These are phyloP conservation scores for Begonia fuchsioides DNA, from an alignment of 306 rosid species.

Conservation along the genomic window DNA sequence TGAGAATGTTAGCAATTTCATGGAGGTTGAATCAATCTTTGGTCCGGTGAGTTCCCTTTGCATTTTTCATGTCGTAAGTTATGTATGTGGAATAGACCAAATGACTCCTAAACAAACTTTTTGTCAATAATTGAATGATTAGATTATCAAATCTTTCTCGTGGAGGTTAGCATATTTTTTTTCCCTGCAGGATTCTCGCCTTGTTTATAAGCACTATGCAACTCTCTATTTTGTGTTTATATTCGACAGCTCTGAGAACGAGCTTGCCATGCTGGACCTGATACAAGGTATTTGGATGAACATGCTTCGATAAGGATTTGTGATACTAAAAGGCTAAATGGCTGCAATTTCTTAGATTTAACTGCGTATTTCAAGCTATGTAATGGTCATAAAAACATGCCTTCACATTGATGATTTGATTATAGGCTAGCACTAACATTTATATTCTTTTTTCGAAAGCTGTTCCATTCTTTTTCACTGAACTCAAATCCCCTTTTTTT, in stretches of 20 bases:
- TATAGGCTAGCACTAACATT: conserved; percentile 10
- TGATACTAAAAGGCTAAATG: neutral
- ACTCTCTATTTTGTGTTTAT: conserved; percentile 78
- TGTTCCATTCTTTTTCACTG: no score
- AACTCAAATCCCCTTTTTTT: neutral
- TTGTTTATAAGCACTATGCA: conserved; percentile 87
- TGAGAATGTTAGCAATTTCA: conserved; percentile 77
- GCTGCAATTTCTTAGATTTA: no score
- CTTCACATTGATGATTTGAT: conserved; percentile 12
- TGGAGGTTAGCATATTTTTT: neutral
- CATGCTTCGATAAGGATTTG: neutral
- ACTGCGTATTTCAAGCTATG: no score
- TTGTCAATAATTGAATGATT: conserved; percentile 1
- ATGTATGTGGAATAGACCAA: no score
- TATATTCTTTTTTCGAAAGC: no score
- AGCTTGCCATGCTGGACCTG: conserved; percentile 93
- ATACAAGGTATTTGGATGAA: conserved; percentile 56
- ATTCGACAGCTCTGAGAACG: conserved; percentile 86
- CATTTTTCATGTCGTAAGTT: neutral
- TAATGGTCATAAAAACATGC: no score
- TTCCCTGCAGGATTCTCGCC: conserved; percentile 63
- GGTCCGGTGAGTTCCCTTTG: conserved; percentile 42
- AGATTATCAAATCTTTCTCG: no score
- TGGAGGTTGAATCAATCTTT: conserved; percentile 68
- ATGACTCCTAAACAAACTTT: neutral